A percentile compares a stretch with the other conserved stretches of the same genome.
Evolutionary conservation across 2,329 filamentous ascomycete species (phyloP).

Genomic region (Fusarium secorum): DNA sequence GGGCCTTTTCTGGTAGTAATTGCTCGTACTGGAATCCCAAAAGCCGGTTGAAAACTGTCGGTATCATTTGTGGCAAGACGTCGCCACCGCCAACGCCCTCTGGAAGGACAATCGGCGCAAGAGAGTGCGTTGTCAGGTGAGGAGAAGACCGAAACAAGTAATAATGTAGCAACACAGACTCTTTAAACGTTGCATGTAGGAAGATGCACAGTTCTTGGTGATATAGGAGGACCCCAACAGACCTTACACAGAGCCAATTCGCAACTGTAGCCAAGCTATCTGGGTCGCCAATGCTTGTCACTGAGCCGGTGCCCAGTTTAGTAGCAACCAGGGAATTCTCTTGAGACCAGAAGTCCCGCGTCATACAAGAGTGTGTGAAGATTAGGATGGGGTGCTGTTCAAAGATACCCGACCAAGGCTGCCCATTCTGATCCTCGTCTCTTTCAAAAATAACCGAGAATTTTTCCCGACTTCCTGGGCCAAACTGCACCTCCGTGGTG

Average conservation of each 20-base stretch:
- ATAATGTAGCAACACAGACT: slow-evolving; percentile 44
- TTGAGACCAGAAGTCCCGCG: slow-evolving; percentile 43
- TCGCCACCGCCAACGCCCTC: not conserved
- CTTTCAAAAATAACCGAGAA: slow-evolving; percentile 27
- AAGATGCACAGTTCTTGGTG: slow-evolving; percentile 48
- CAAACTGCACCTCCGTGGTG: slow-evolving; percentile 30
- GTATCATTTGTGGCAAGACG: slow-evolving; percentile 23
- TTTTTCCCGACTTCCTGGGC: slow-evolving; percentile 3
- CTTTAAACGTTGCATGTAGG: slow-evolving; percentile 45
- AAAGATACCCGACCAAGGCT: slow-evolving; percentile 43
- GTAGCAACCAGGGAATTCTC: slow-evolving; percentile 6
- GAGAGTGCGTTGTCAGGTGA: slow-evolving; percentile 29
- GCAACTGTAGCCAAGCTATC: slow-evolving; percentile 42
- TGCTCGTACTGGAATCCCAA: slow-evolving; percentile 46
- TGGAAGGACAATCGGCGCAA: slow-evolving; percentile 38
- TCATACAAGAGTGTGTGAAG: slow-evolving; percentile 49
- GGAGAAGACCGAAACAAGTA: slow-evolving; percentile 47
- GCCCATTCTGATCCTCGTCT: not conserved
- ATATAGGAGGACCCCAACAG: slow-evolving; percentile 49
- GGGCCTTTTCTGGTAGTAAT: slow-evolving; percentile 37
- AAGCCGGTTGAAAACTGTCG: slow-evolving; percentile 41
- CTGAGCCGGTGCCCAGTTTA: slow-evolving; percentile 34
- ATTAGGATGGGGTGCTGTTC: slow-evolving; percentile 34
- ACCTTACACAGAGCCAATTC: slow-evolving; percentile 47
- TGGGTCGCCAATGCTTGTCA: slow-evolving; percentile 18